Evolutionary conservation across 306 rosid genomes (phyloP).

Genomic region (Begonia fuchsioides): DNA sequence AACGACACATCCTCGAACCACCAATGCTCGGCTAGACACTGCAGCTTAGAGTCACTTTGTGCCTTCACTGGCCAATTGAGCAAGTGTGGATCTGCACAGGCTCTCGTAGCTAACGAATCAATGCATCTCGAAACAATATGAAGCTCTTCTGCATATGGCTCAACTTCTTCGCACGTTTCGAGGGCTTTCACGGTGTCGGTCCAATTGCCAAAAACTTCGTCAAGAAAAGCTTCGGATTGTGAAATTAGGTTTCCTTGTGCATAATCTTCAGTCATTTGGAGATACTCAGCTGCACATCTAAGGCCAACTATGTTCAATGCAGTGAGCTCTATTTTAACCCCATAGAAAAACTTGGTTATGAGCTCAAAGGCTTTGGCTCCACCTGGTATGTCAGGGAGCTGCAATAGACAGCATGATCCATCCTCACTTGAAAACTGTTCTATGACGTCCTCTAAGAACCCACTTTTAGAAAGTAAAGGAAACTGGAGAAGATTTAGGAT

Average conservation of each 20-base stretch:
- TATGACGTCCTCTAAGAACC: constrained; percentile 48
- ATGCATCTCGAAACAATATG: constrained; percentile 66
- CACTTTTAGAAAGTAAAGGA: constrained; percentile 82
- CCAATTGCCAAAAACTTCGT: constrained; percentile 55
- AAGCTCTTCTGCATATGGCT: constrained; percentile 46
- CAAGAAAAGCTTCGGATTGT: constrained; percentile 37
- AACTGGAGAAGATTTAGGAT: constrained; percentile 32
- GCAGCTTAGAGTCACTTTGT: constrained; percentile 20
- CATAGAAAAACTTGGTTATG: constrained; percentile 54
- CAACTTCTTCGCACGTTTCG: constrained; percentile 57
- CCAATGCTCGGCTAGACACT: constrained; percentile 35
- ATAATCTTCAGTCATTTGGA: constrained; percentile 55
- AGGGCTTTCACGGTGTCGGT: constrained; percentile 50
- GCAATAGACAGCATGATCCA: constrained; percentile 26
- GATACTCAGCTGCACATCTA: constrained; percentile 75
- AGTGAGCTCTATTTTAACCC: constrained; percentile 45
- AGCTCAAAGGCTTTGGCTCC: constrained; percentile 65
- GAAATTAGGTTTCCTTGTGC: constrained; percentile 56
- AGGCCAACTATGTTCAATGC: constrained; percentile 51
- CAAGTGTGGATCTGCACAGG: constrained; percentile 45
- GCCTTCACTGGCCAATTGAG: constrained; percentile 33
- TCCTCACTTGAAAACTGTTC: constrained; percentile 36
- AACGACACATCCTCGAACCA: constrained; percentile 69
- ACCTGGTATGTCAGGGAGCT: constrained; percentile 70
- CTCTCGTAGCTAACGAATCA: constrained; percentile 66